Conservation (phyloP, 2,329 filamentous ascomycete species). For the Rugonectria rugulosa region DNA sequence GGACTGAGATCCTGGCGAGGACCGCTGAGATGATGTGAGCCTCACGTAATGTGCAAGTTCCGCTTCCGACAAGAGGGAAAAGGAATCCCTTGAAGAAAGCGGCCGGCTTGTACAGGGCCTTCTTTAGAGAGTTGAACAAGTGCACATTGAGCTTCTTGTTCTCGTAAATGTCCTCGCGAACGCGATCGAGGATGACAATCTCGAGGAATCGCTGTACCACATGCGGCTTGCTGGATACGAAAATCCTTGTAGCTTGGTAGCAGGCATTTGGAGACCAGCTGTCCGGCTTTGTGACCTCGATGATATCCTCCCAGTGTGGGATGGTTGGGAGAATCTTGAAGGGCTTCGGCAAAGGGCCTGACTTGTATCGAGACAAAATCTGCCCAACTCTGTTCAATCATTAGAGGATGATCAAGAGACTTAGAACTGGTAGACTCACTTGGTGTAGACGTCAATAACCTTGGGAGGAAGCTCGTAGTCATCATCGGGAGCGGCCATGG, state of each 20-base stretch:
- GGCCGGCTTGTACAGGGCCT: constrained; percentile 89
- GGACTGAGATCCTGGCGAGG: constrained; percentile 83
- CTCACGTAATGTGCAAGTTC: constrained; percentile 90
- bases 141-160: constrained; percentile 96
- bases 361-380: constrained; percentile 91
- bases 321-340: constrained; percentile 96
- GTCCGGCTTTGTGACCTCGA: constrained; percentile 84
- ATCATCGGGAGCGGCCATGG: constrained; percentile 71
- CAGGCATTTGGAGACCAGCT: constrained; percentile 76
- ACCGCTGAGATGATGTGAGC: constrained; percentile 91
- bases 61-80: constrained; percentile 85
- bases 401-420: constrained; percentile 19
- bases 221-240: constrained; percentile 82
- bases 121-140: constrained; percentile 91
- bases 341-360: constrained; percentile 94
- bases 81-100: constrained; percentile 97
- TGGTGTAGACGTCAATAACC: constrained; percentile 92
- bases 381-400: constrained; percentile 71
- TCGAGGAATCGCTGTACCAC: constrained; percentile 87
- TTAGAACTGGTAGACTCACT: constrained; percentile 57
- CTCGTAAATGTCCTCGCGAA: constrained; percentile 94
- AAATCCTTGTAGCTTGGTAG: constrained; percentile 91
- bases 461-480: constrained; percentile 88
- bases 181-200: constrained; percentile 84
- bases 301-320: constrained; percentile 87